Percentiles rank a stretch among this genome's conserved stretches.
Conservation (phyloP, 2,329 filamentous ascomycete genomes). For the Coniella lustricola region DNA sequence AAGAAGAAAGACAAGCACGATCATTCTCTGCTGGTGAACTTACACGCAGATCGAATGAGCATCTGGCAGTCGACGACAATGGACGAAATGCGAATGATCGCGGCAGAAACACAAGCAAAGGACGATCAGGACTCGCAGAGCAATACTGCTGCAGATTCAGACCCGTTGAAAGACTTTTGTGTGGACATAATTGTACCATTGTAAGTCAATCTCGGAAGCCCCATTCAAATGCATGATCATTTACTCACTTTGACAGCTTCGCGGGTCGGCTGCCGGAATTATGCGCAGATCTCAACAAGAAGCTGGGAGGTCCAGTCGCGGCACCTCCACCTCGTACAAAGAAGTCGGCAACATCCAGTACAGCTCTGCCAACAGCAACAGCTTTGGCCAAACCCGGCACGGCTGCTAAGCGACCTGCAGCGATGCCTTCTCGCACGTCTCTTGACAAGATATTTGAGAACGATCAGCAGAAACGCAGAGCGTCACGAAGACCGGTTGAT, state of each 20-base stretch:
- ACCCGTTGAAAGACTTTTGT: conserved; percentile 69
- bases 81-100: conserved; percentile 43
- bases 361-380: conserved; percentile 32
- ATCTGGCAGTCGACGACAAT: conserved; percentile 76
- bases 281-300: conserved; percentile 64
- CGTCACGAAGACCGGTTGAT: conserved; percentile 49
- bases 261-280: conserved; percentile 66
- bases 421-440: conserved; percentile 39
- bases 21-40: conserved; percentile 58
- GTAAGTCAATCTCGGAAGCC: conserved; percentile 40
- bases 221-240: background rate
- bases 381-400: conserved; percentile 45
- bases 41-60: conserved; percentile 69
- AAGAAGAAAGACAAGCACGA: conserved; percentile 60
- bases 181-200: conserved; percentile 76
- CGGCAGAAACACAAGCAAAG: conserved; percentile 41
- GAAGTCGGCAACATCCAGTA: conserved; percentile 25
- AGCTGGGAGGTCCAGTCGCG: conserved; percentile 65
- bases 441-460: conserved; percentile 58
- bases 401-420: conserved; percentile 39
- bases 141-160: conserved; percentile 39
- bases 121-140: conserved; percentile 28
- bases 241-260: conserved; percentile 44
- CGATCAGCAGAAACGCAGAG: conserved; percentile 48
- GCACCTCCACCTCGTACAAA: conserved; percentile 48